Conservation (phyloP, 345 rosid genomes). For the Syzygium grande region DNA sequence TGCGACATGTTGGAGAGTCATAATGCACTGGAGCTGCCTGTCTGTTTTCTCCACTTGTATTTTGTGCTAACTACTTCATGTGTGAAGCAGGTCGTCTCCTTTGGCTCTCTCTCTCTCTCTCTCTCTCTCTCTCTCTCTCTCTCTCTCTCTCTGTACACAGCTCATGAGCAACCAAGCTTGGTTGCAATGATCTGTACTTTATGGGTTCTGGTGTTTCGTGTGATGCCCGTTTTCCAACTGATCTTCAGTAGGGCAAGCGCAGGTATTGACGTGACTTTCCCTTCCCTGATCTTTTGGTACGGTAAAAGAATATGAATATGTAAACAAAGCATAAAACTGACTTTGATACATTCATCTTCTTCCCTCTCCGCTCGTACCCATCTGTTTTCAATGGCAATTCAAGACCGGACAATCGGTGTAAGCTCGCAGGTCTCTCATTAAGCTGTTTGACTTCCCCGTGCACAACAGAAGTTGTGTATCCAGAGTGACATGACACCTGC, state of each 20-base stretch:
- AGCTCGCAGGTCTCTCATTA: not conserved
- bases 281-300: not conserved
- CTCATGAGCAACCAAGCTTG: not conserved
- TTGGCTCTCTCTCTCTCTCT: not conserved
- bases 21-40: not conserved
- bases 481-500: too few species aligned
- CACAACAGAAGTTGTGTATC: not conserved
- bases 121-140: not conserved
- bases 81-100: not conserved
- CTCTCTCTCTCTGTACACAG: not conserved
- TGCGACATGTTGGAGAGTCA: not conserved
- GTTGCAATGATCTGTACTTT: not conserved
- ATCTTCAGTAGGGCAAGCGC: not conserved
- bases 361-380: not conserved
- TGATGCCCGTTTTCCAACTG: not conserved
- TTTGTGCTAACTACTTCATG: not conserved
- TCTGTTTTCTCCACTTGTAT: not conserved
- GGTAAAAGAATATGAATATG: not conserved
- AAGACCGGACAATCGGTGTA: not conserved
- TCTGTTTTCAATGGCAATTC: not conserved
- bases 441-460: not conserved
- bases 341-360: not conserved
- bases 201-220: not conserved
- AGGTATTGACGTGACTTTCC: not conserved
- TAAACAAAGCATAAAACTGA: not conserved